These are phyloP conservation scores for Phytophthora tubulina DNA, from an alignment of 352 stramenopile species.

Conservation along the genomic window DNA sequence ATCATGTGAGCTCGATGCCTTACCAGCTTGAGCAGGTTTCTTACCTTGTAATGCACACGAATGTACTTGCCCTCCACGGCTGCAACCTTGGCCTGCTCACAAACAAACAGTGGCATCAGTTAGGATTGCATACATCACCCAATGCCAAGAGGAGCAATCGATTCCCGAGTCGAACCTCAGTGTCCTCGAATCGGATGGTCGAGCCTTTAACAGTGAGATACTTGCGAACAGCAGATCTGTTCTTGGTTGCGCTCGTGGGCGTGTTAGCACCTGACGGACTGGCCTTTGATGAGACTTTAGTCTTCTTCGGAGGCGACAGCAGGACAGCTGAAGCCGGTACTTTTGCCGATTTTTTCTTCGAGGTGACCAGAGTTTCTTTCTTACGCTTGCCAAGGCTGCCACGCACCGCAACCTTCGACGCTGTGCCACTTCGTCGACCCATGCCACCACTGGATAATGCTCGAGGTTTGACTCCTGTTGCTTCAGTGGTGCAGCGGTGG, in stretches of 20 bases:
- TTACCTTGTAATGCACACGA: constrained; percentile 84
- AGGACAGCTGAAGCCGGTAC: constrained; percentile 19
- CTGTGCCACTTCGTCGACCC: constrained; percentile 43
- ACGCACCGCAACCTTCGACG: constrained; percentile 26
- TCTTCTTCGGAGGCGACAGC: constrained; percentile 36
- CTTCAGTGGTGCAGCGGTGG: constrained; percentile 54
- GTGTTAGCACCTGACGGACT: constrained; percentile 22
- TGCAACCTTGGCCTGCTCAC: constrained; percentile 62
- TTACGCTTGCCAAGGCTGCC: constrained; percentile 42
- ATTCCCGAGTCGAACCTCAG: constrained; percentile 47
- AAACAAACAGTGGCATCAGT: constrained; percentile 19
- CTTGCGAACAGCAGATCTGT: constrained; percentile 42
- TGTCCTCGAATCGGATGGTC: constrained; percentile 72
- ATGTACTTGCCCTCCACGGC: constrained; percentile 81
- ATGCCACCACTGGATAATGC: constrained; percentile 37
- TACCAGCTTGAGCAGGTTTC: neutral
- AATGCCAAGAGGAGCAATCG: constrained; percentile 7
- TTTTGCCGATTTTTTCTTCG: constrained; percentile 33
- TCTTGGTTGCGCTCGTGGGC: constrained; percentile 43
- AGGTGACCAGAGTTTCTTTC: constrained; percentile 23
- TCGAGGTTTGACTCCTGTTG: constrained; percentile 9
- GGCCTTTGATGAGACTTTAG: constrained; percentile 28
- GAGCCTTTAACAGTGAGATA: constrained; percentile 69
- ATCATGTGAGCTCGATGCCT: neutral
- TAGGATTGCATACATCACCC: neutral